Percentiles rank a stretch among this genome's conserved stretches.
Evolutionary conservation across 371 early-diverging fungal genomes (phyloP).

Genomic region (Mucor plumbeus): DNA sequence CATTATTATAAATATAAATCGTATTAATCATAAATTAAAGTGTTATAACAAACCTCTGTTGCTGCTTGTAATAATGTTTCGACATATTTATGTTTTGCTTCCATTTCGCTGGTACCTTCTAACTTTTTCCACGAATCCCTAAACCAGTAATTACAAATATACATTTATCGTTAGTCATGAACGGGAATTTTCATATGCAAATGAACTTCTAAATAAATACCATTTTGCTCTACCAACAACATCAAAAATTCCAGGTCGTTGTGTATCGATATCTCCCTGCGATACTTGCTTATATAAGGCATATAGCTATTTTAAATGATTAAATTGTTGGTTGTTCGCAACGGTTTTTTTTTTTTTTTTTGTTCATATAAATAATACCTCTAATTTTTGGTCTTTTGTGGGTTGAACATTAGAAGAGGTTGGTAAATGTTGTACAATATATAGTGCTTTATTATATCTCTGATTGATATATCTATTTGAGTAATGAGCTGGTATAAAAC

Average conservation of each 20-base stretch:
- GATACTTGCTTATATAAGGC: conserved; percentile 56
- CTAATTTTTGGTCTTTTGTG: conserved; percentile 52
- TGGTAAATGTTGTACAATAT: conserved; percentile 52
- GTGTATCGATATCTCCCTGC: conserved; percentile 45
- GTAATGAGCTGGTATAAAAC: conserved; percentile 17
- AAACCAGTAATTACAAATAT: neutral
- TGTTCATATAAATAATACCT: conserved; percentile 23
- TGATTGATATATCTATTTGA: conserved; percentile 43
- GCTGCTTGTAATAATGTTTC: conserved; percentile 36
- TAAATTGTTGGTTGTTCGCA: neutral
- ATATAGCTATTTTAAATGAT: conserved; percentile 35
- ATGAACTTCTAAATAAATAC: conserved; percentile 18
- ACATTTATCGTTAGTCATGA: neutral
- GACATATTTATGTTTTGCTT: conserved; percentile 42
- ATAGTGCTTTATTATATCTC: conserved; percentile 45
- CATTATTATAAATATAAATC: neutral
- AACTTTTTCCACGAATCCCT: conserved; percentile 49
- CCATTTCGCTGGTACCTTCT: conserved; percentile 29
- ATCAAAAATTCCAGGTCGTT: conserved; percentile 54
- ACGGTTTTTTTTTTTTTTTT: neutral
- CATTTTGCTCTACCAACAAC: conserved; percentile 55
- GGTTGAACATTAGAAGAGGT: conserved; percentile 53
- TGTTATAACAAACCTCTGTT: conserved; percentile 28
- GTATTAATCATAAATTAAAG: neutral
- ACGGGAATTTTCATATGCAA: neutral